Conservation (phyloP, 177 flowering plant genomes). For the Tripterygium wilfordii region DNA sequence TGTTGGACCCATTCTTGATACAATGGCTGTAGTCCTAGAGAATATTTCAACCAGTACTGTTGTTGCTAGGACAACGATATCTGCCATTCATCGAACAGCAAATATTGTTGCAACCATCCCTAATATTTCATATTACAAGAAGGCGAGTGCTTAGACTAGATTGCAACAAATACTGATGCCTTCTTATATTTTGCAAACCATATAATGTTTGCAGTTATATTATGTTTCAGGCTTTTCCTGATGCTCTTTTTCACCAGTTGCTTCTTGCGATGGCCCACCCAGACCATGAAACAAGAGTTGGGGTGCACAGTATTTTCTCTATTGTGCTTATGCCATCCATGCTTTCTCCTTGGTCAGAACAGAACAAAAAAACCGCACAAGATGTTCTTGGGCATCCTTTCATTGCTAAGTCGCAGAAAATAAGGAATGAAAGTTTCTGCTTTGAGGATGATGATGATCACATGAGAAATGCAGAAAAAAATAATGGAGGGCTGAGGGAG, state of each 20-base stretch:
- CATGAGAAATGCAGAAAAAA: slow-evolving; percentile 9
- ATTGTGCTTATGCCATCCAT: slow-evolving; percentile 67
- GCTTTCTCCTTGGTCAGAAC: slow-evolving; percentile 28
- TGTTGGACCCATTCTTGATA: slow-evolving; percentile 83
- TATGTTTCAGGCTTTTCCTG: slow-evolving; percentile 77
- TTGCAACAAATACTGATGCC: neutral
- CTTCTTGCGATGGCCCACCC: slow-evolving; percentile 77
- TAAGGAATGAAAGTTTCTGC: slow-evolving; percentile 19
- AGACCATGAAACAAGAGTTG: slow-evolving; percentile 71
- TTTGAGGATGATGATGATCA: slow-evolving; percentile 20
- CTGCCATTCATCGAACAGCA: slow-evolving; percentile 61
- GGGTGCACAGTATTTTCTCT: slow-evolving; percentile 71
- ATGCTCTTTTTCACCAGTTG: slow-evolving; percentile 82
- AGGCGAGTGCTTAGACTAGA: slow-evolving; percentile 39
- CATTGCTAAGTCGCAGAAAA: slow-evolving; percentile 13
- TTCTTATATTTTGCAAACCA: neutral
- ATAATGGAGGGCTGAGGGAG: slow-evolving; percentile 14
- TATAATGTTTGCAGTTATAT: slow-evolving; percentile 1
- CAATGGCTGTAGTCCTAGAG: slow-evolving; percentile 75
- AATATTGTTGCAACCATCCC: slow-evolving; percentile 59
- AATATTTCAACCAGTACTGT: slow-evolving; percentile 41
- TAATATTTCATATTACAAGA: slow-evolving; percentile 55
- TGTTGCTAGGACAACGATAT: slow-evolving; percentile 61
- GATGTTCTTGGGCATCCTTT: slow-evolving; percentile 17
- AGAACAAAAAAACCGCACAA: slow-evolving; percentile 18